A percentile compares a stretch with the other conserved stretches of the same genome.
Conservation (phyloP, 2,329 filamentous ascomycete genomes). For the Colletotrichum trifolii region DNA sequence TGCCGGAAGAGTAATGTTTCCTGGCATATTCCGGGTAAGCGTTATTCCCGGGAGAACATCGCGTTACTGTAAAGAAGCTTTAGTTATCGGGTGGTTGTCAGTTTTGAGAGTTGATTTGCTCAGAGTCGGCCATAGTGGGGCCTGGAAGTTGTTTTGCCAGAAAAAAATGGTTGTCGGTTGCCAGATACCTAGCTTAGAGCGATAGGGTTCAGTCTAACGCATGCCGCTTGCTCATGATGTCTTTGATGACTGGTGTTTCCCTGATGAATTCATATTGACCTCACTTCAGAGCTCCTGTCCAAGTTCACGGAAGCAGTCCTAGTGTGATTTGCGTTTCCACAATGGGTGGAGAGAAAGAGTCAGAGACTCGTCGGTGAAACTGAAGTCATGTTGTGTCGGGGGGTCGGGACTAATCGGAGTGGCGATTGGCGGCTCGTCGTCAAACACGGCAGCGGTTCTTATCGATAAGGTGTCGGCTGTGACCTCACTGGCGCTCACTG, state of each 20-base stretch:
- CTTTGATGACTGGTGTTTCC: neutral
- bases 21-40: neutral
- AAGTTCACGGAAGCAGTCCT: neutral
- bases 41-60: neutral
- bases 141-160: neutral
- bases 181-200: slow-evolving; percentile 12
- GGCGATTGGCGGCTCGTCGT: too few relatives aligned
- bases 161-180: slow-evolving; percentile 6
- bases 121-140: neutral
- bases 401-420: slow-evolving; percentile 35
- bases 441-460: neutral
- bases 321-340: slow-evolving; percentile 15
- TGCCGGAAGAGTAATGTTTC: slow-evolving; percentile 15
- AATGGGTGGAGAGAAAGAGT: slow-evolving; percentile 4
- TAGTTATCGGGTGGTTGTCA: neutral
- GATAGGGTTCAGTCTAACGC: slow-evolving; percentile 23
- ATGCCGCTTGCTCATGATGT: slow-evolving; percentile 15
- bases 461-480: slow-evolving; percentile 29
- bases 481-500: slow-evolving; percentile 25
- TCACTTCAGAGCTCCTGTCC: neutral
- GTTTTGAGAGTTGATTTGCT: slow-evolving; percentile 12
- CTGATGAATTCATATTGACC: neutral
- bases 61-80: neutral
- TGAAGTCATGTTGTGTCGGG: neutral
- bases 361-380: slow-evolving; percentile 4